Evolutionary conservation across 495 filamentous ascomycete species (phyloP), one percentile per base, ranked within the genome.

Genomic region (Penicillium pulvis): DNA sequence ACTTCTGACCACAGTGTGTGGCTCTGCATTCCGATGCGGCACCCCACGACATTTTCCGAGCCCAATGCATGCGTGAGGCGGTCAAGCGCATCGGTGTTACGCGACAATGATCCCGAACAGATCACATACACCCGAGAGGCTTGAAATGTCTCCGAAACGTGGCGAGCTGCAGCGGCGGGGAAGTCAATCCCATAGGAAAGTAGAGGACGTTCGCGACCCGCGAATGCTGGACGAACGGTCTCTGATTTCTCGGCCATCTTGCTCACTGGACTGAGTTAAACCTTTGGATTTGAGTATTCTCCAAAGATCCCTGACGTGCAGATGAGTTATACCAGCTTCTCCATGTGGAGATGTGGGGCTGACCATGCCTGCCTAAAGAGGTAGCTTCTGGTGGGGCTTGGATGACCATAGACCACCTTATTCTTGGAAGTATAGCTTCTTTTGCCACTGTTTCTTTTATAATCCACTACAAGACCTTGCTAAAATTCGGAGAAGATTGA

Each of bases 1-100:
- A 87, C 73, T 53, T 87, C 86, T 20, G 81, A 80, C 78, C 77
- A 87, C 33, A 80, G 74, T 3, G 83, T 85, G 65, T 88, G 85
- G 44, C 80, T 81, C 33, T 75, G 76, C 67, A 89, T 83, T 11
- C 86, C 85, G 36, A 80, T 73, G 5, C 80, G 75, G 14, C 76
- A 64, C 7, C 85, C 85, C 11, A 79, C 82, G 26, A 80, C 74
- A 2, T 57, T 64, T 39, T 77, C 70, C 4, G 73, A 72, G 1
- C 68, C 72, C 17, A 90, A 58, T 0, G 81, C 76, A 4, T 63
- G 41, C 16, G 73, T 63, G 30, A 90, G 70, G 6, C 64, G 57
- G 0, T 75, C 68, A 1, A 88, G 70, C 3, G 65, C 66, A 51
- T 81, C 73, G 0, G 84, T 87, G 53, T 82, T 83, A 17, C 71